Percentiles rank a stretch among this genome's conserved stretches.
These are phyloP conservation scores for Bolboschoenus planiculmis DNA, from an alignment of 176 grass and related monocot species.

Conservation along the genomic window DNA sequence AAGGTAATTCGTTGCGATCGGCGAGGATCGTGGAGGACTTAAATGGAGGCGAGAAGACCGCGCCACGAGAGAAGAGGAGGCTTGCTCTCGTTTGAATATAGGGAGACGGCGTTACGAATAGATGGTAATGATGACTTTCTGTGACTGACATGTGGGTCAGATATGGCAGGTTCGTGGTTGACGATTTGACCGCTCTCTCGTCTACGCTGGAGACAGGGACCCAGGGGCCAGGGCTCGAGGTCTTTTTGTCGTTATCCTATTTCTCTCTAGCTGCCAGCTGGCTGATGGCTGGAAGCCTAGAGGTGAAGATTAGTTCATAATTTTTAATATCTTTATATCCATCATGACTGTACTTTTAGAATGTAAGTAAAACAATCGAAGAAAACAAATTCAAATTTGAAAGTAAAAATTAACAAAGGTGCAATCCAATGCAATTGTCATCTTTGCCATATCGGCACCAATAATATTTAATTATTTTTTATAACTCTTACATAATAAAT, in stretches of 20 bases:
- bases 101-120: not conserved
- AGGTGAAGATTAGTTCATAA: too few relatives aligned
- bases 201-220: too few relatives aligned
- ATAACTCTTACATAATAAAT: too few relatives aligned
- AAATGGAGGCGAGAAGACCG: constrained; percentile 2
- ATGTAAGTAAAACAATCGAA: too few relatives aligned
- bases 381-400: too few relatives aligned
- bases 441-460: too few relatives aligned
- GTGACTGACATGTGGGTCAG: constrained; percentile 4
- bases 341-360: too few relatives aligned
- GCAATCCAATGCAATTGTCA: too few relatives aligned
- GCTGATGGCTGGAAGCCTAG: too few relatives aligned
- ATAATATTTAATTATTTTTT: too few relatives aligned
- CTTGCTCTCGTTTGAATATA: not conserved
- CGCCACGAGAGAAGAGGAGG: not conserved
- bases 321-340: too few relatives aligned
- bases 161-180: not conserved
- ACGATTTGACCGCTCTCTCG: not conserved
- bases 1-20: not conserved
- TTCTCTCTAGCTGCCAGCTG: not conserved
- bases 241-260: not conserved
- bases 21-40: not conserved
- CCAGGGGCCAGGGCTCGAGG: not conserved
- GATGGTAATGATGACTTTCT: not conserved
- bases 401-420: too few relatives aligned